Evolutionary conservation across 2,329 filamentous ascomycete genomes (phyloP).

Genomic region (Penicillium brasilianum): DNA sequence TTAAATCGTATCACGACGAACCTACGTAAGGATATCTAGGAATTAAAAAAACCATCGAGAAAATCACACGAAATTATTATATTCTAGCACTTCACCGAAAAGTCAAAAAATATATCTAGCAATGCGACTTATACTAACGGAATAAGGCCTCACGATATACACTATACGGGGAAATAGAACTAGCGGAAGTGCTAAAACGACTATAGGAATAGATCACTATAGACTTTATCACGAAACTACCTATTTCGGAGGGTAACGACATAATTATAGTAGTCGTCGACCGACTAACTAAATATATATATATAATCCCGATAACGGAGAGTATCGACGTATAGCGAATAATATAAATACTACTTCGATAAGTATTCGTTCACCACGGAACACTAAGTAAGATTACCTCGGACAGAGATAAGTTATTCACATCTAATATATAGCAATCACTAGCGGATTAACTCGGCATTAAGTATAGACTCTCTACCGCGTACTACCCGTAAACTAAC

Average conservation of each 20-base stretch:
- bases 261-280: neutral
- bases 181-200: no score
- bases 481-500: neutral
- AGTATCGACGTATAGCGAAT: neutral
- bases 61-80: no score
- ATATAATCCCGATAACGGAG: neutral
- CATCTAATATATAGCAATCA: neutral
- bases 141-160: no score
- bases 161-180: no score
- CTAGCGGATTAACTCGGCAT: neutral
- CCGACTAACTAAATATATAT: neutral
- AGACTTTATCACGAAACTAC: neutral
- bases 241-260: neutral
- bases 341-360: neutral
- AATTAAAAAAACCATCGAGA: no score
- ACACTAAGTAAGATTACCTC: neutral
- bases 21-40: no score
- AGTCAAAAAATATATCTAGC: no score
- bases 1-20: no score
- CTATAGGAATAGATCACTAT: neutral
- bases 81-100: no score
- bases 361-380: no score
- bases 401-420: neutral
- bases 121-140: no score
- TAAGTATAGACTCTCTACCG: neutral